Percentiles rank a stretch among this genome's conserved stretches.
Evolutionary conservation across 148 eudicot genomes (phyloP).

Genomic region (Rhododendron henanense): DNA sequence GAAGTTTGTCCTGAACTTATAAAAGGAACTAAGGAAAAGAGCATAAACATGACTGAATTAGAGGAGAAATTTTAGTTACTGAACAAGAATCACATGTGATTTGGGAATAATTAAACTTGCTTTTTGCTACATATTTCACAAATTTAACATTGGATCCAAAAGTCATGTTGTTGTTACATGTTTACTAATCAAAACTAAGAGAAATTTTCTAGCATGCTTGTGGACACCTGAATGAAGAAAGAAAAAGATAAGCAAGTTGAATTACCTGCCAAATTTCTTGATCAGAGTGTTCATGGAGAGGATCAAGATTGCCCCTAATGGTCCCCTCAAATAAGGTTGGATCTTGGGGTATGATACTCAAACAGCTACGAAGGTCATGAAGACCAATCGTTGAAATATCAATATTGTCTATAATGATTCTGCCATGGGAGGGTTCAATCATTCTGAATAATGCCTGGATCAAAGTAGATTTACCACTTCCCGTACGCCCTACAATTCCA

Average conservation of each 20-base stretch:
- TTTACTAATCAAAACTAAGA: background rate
- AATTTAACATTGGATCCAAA: background rate
- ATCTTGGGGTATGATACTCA: constrained; percentile 97
- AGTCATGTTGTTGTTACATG: background rate
- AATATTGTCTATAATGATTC: constrained; percentile 74
- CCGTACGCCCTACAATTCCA: constrained; percentile 96
- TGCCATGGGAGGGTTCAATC: constrained; percentile 83
- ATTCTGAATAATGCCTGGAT: constrained; percentile 88
- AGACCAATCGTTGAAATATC: constrained; percentile 87
- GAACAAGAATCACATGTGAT: background rate
- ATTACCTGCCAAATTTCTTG: constrained; percentile 82
- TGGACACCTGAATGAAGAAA: background rate
- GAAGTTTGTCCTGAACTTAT: background rate
- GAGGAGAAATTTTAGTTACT: background rate
- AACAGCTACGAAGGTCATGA: constrained; percentile 92
- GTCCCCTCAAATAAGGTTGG: constrained; percentile 98
- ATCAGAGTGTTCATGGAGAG: constrained; percentile 85
- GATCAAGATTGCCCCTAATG: constrained; percentile 85
- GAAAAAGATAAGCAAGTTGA: background rate
- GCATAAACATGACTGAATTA: background rate
- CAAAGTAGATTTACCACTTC: constrained; percentile 94
- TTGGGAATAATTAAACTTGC: background rate
- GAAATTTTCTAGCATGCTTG: background rate
- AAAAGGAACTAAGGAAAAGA: background rate
- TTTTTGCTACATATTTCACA: background rate